Base-by-base conservation (phyloP, 257 asterid species). In the Solanum infundibuliforme region DNA sequence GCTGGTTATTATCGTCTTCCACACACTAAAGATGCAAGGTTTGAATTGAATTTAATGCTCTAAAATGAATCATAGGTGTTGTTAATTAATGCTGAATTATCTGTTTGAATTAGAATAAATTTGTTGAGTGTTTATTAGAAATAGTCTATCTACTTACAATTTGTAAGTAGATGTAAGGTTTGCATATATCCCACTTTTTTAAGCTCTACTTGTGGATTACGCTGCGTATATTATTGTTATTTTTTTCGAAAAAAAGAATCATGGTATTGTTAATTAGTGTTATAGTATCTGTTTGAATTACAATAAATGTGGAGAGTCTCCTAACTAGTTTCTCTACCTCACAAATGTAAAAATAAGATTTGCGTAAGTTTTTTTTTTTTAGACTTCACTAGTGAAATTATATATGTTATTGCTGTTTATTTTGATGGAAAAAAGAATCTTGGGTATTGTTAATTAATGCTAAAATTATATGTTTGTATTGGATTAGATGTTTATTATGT, bases 1-100 rank as follows among this genome's bases (percentile, higher is more conserved):
- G 92, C 91, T 32, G 94, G 94, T 76, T 92, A 91, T 74, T 91
- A 79, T 83, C 88, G 87, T 31, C 94, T 92, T 83, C 92, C 92
- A 68, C 89, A 87, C 12, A 52, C 90, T 8, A 87, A 84, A 55
- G 89, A 84, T 84, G 91, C 92, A 86, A 92, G 93, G 93, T 92
- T 65, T 79, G 65, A 43, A 43, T 79, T 79, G 16, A 11, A 71
- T 32, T 55, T 13, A 68, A 29, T 68, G 75, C 36, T 27, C 0
- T 8, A 73, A 34, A 32, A 72, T 31, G 46, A 72, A 72, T 34
- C 16, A 72, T 34, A 2, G 4, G 46, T 72, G 5, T 72, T 34
- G 85, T 86, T 68, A 7, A 68, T 86, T 38, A 41, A 12, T 31
- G 41, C 8, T 12, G 21, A 77, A 41, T 81, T 46, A 39, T 39